Percentiles rank a stretch among this genome's conserved stretches.
Evolutionary conservation across 1,284 basidiomycete species (phyloP).

Genomic region (Blastosporella zonata): DNA sequence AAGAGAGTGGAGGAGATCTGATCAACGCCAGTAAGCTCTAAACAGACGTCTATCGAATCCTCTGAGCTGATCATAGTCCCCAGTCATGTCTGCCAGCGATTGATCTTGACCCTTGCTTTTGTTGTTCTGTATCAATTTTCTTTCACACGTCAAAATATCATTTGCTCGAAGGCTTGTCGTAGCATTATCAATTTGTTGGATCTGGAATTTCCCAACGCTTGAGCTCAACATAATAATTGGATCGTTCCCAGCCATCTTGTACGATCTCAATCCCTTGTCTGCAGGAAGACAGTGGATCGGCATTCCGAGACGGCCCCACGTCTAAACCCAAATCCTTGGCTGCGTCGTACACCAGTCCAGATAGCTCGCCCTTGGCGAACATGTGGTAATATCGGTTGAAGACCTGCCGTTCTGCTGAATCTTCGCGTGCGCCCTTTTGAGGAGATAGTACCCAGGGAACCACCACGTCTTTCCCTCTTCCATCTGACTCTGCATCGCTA

Average conservation of each 20-base stretch:
- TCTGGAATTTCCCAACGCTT: conserved; percentile 47
- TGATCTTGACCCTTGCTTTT: conserved; percentile 32
- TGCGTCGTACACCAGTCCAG: conserved; percentile 57
- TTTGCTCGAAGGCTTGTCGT: conserved; percentile 22
- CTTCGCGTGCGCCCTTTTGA: conserved; percentile 12
- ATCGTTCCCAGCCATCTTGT: conserved; percentile 83
- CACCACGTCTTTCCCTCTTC: conserved; percentile 42
- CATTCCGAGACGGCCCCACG: conserved; percentile 36
- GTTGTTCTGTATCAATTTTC: conserved; percentile 15
- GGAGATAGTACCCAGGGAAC: conserved; percentile 32
- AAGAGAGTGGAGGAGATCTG: conserved; percentile 87
- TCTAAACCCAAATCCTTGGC: conserved; percentile 56
- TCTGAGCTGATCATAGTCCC: conserved; percentile 13
- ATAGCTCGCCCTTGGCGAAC: conserved; percentile 80
- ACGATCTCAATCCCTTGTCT: conserved; percentile 57
- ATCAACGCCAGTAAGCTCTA: conserved; percentile 87
- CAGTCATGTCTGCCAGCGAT: conserved; percentile 76
- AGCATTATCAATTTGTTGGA: conserved; percentile 13
- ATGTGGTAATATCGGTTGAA: conserved; percentile 94
- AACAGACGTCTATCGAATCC: not conserved
- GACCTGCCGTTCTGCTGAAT: conserved; percentile 36
- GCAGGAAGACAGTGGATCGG: conserved; percentile 15
- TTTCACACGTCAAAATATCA: conserved; percentile 22
- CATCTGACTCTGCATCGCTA: conserved; percentile 14
- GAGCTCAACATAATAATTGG: conserved; percentile 78